Conservation (phyloP, 352 stramenopile genomes). For the Peronosclerospora sorghi region DNA sequence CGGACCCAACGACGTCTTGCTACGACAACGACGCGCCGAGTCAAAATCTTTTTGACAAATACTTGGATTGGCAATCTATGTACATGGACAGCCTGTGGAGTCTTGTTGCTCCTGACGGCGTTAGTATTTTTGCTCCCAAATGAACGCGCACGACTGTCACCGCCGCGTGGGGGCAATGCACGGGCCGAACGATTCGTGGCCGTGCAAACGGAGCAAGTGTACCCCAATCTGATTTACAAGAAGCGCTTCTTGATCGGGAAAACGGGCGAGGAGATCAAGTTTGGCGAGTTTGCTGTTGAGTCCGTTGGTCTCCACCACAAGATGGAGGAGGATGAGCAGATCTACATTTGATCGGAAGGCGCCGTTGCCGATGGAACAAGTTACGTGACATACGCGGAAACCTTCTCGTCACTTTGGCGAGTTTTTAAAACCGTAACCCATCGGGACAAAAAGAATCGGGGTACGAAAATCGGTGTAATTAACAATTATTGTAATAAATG, state of each 20-base stretch:
- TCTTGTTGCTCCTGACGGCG: constrained; percentile 33
- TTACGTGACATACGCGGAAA: too few species aligned
- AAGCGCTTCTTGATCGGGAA: constrained; percentile 66
- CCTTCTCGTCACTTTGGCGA: too few species aligned
- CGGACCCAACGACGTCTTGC: constrained; percentile 18
- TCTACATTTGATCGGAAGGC: constrained; percentile 54
- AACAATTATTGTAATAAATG: too few species aligned
- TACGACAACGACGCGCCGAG: constrained; percentile 11
- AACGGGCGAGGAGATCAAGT: constrained; percentile 58
- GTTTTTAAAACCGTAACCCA: too few species aligned
- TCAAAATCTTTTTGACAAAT: constrained; percentile 45
- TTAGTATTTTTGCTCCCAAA: constrained; percentile 42
- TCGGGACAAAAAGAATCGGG: too few species aligned
- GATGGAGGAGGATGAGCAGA: constrained; percentile 62
- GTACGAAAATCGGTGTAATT: too few species aligned
- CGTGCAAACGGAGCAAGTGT: constrained; percentile 61
- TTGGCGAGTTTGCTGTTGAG: constrained; percentile 59
- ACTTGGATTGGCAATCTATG: constrained; percentile 41
- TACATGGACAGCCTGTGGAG: constrained; percentile 32
- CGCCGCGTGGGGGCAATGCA: constrained; percentile 36
- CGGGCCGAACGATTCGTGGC: constrained; percentile 53
- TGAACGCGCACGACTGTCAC: constrained; percentile 35
- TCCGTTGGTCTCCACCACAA: constrained; percentile 46
- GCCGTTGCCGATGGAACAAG: too few species aligned
- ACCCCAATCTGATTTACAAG: constrained; percentile 70